Evolutionary conservation across 148 eudicot genomes (phyloP), one percentile per base, ranked within the genome.

Genomic region (Nepenthes mirabilis): DNA sequence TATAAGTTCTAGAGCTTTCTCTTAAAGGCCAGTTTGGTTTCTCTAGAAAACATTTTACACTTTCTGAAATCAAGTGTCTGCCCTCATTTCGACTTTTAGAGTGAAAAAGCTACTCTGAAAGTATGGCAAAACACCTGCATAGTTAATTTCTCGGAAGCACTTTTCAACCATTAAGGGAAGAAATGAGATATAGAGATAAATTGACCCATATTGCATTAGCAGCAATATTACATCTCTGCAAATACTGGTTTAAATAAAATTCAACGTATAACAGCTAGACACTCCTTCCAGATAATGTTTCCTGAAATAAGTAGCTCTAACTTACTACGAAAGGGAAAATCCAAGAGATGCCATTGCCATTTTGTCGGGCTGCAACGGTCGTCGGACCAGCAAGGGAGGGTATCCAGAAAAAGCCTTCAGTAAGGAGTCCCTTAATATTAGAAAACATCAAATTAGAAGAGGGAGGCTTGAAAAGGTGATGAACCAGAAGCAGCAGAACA

Each of bases 381-480:
- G 96, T 91, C 40, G 98, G 98, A 77, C 95, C 98, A 64, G 98
- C 89, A 59, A 93, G 82, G 50, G 98, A 86, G 49, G 98, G 96
- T 78, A 91, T 91, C 96, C 96, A 91, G 74, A 83, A 91, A 74
- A 91, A 88, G 53, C 96, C 94, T 77, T 91, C 98, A 1, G 90
- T 77, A 67, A 93, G 77, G 57, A 91, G 90, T 65, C 97, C 97
- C 95, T 87, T 67, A 4, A 62, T 34, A 56, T 54, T 10, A 65
- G 13, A 65, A 72, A 61, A 49, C 11, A 70, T 35, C 52, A 63
- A 32, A 10, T 14, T 32, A 2, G 36, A 50, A 32, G 47, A 40
- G 1, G 6, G 43, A 52, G 14, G 40, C 33, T 9, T 14, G 33
- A 35, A 33, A 40, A 13, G 33, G 37, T 37, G 12, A 58, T 33